Evolutionary conservation across 495 filamentous ascomycete species (phyloP), one percentile per base, ranked within the genome.

Genomic region (Talaromyces stipitatus): DNA sequence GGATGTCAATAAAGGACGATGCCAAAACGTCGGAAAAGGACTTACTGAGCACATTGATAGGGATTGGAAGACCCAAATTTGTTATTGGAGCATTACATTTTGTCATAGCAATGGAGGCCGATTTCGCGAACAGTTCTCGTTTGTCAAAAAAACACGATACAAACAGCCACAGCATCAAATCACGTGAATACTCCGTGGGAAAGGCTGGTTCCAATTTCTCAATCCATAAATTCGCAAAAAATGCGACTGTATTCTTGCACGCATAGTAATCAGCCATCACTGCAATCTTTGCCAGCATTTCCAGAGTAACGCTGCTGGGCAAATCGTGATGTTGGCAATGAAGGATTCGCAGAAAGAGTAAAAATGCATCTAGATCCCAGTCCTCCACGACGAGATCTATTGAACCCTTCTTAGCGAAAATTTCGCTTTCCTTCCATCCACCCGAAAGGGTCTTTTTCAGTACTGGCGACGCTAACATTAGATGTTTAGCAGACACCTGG

Each of bases 401-500:
- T 16, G 66, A 71, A 5, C 78, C 74, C 55, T 78, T 69, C 4
- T 70, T 56, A 11, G 66, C 60, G 3, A 63, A 65, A 20, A 51
- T 56, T 12, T 52, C 36, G 30, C 58, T 62, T 65, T 78, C 73
- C 51, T 62, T 71, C 69, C 70, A 77, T 4, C 60, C 54, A 7
- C 64, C 61, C 26, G 59, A 64, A 5, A 72, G 62, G 12, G 67
- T 62, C 23, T 59, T 62, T 32, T 68, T 67, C 60, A 84, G 81
- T 5, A 74, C 60, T 2, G 73, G 62, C 2, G 79, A 85, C 1
- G 75, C 72, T n/a, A 82, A 59, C 2, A 62, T 68, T 16, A 85
- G 60, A 61, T 83, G 78, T 36, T 73, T 76, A 1, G 79, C 79
- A 20, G 79, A 83, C 4, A 81, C 76, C 41, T 72, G 76, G 41